Base-by-base conservation (phyloP, 179 eudicot species). In the Nepenthes alata region DNA sequence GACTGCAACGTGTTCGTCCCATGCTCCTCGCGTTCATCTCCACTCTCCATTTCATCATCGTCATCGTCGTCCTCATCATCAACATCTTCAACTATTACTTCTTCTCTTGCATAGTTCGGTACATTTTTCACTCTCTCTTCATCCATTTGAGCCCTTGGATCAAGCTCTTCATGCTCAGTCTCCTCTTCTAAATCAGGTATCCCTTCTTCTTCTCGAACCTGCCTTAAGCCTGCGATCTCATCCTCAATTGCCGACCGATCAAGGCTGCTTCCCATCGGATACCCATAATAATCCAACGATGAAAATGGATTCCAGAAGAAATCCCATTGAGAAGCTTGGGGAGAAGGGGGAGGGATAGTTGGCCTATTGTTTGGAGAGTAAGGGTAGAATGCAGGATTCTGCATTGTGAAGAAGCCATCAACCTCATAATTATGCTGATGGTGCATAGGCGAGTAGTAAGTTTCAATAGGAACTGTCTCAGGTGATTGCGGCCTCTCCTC, bases 281-380 rank as follows among this genome's bases (percentile, higher is more conserved):
- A 89, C 38, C 95, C 96, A 64, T 86, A 91, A 58, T 83, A 78
- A 65, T 86, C 98, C 68, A 89, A 67, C 4, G 98, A 91, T 3
- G 98, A 86, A 66, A 91, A 91, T 3, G 96, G 98, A 59, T 91
- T 91, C 98, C 98, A 91, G 59, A 91, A 89, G 80, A 81, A 91
- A 72, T 91, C 98, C 98, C 98, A 91, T 59, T 81, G 95, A 7
- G 95, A 83, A 50, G 80, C 77, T 59, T 75, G 91, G 47, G 96
- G 95, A 0, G 98, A 83, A 60, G 86, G 81, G 14, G 96, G 94
- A 51, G 91, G 91, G 38, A 75, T 64, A 65, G 57, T 76, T 0
- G 80, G 87, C 69, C 95, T 77, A 64, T 78, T 70, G 68, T 72
- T 67, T 2, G 89, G 79, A 39, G 93, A 72, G 36, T 70, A 68